These are phyloP conservation scores for Crithidia brevicula DNA, from an alignment of 208 protist species.

Conservation along the genomic window DNA sequence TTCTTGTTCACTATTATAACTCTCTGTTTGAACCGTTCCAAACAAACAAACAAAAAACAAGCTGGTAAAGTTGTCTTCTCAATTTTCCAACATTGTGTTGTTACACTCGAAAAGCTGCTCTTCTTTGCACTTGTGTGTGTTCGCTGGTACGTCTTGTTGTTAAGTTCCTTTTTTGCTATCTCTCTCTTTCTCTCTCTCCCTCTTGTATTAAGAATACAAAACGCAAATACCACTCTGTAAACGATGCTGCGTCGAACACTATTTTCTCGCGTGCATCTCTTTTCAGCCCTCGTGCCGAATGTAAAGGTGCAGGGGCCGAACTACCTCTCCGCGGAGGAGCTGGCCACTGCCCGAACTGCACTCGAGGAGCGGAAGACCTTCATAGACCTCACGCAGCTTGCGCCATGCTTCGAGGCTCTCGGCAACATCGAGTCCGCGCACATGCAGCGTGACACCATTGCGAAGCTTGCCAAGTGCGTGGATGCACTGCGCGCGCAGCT, in stretches of 20 bases:
- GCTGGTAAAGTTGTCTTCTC: no score
- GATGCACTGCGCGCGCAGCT: conserved; percentile 57
- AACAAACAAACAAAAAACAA: no score
- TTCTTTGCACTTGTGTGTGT: neutral
- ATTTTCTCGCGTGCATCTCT: conserved; percentile 70
- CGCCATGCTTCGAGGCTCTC: conserved; percentile 41
- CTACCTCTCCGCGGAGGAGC: conserved; percentile 41
- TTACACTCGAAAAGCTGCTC: no score
- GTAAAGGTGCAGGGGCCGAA: conserved; percentile 43
- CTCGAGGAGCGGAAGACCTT: conserved; percentile 50
- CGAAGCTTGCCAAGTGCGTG: conserved; percentile 51
- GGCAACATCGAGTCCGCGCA: conserved; percentile 39
- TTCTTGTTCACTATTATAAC: conserved; percentile 15
- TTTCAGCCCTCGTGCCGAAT: conserved; percentile 75
- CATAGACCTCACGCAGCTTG: conserved; percentile 47
- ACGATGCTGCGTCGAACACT: conserved; percentile 69
- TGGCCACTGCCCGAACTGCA: conserved; percentile 51
- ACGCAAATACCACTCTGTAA: no score
- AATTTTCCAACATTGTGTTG: no score
- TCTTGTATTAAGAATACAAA: no score
- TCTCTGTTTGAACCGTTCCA: no score
- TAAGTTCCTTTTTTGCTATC: neutral
- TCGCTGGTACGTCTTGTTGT: neutral
- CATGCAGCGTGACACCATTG: conserved; percentile 41
- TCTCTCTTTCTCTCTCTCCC: neutral